Evolutionary conservation across 352 stramenopile species (phyloP).

Genomic region (Globisporangium paroecandrum): DNA sequence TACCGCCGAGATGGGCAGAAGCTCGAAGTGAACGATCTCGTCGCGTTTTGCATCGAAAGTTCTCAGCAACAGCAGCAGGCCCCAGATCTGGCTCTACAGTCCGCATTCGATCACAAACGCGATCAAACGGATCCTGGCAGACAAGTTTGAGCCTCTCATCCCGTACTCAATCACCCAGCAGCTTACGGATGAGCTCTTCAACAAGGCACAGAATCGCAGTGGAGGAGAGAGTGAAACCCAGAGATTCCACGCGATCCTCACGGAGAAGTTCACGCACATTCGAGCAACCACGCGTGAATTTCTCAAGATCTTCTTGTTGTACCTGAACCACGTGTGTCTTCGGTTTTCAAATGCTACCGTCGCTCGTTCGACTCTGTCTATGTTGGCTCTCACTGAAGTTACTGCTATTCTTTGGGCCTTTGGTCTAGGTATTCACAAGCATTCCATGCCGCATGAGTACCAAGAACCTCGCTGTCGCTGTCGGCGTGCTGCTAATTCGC

Average conservation of each 20-base stretch:
- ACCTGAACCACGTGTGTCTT: constrained; percentile 39
- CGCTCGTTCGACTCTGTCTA: too few species aligned
- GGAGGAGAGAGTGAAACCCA: neutral
- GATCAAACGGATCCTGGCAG: constrained; percentile 42
- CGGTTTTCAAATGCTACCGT: too few species aligned
- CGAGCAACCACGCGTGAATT: constrained; percentile 36
- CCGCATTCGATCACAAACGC: constrained; percentile 41
- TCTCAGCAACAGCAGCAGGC: constrained; percentile 14
- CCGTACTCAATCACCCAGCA: constrained; percentile 30
- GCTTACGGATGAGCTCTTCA: constrained; percentile 28
- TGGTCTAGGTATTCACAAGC: constrained; percentile 33
- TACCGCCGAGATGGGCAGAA: constrained; percentile 34
- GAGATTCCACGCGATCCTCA: constrained; percentile 13
- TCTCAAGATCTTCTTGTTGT: constrained; percentile 42
- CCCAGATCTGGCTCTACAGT: constrained; percentile 36
- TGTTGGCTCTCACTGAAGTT: too few species aligned
- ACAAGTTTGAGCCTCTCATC: constrained; percentile 42
- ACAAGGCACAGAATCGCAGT: too few species aligned
- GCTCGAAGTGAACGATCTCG: constrained; percentile 26
- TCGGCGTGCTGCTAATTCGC: constrained; percentile 41
- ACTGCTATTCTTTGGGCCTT: neutral
- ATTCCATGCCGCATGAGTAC: constrained; percentile 38
- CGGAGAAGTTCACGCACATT: constrained; percentile 35
- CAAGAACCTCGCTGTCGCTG: constrained; percentile 33
- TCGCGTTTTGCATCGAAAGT: constrained; percentile 16